Conservation (phyloP, 2,329 filamentous ascomycete species). For the Pezicula carpinea region DNA sequence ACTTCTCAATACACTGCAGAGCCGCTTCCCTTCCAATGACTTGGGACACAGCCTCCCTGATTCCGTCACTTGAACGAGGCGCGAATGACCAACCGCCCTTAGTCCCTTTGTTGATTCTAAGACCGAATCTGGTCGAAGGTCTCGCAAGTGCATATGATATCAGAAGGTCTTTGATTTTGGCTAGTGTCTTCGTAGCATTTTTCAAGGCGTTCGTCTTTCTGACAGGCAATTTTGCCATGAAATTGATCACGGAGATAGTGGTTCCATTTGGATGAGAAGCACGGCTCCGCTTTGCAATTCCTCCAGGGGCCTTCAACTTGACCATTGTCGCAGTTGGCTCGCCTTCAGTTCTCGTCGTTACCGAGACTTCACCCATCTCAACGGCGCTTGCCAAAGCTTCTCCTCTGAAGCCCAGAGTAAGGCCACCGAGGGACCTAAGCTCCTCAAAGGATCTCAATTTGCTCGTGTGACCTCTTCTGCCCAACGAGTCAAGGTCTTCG, state of each 20-base stretch:
- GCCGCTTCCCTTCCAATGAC: slow-evolving; percentile 54
- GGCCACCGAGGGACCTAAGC: slow-evolving; percentile 48
- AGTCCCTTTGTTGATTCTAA: slow-evolving; percentile 51
- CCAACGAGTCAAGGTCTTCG: slow-evolving; percentile 57
- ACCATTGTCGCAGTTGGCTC: slow-evolving; percentile 54
- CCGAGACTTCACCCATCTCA: slow-evolving; percentile 51
- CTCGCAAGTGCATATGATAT: slow-evolving; percentile 63
- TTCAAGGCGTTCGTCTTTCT: slow-evolving; percentile 55
- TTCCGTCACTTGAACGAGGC: slow-evolving; percentile 42
- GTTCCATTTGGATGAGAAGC: slow-evolving; percentile 61
- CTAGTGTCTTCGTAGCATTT: slow-evolving; percentile 50
- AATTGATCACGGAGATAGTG: slow-evolving; percentile 53
- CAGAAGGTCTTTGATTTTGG: slow-evolving; percentile 55
- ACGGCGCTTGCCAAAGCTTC: slow-evolving; percentile 66
- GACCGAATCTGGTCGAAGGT: slow-evolving; percentile 53
- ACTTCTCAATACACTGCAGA: slow-evolving; percentile 45
- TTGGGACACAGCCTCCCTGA: slow-evolving; percentile 57
- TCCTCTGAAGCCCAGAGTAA: slow-evolving; percentile 70
- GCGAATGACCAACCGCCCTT: slow-evolving; percentile 58
- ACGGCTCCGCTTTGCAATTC: slow-evolving; percentile 32
- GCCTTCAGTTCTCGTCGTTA: slow-evolving; percentile 59
- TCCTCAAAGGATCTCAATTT: slow-evolving; percentile 65
- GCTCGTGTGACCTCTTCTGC: slow-evolving; percentile 67
- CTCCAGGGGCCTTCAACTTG: slow-evolving; percentile 35
- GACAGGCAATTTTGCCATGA: slow-evolving; percentile 60